phyloP scores from a whole-genome alignment of 768 basidiomycete genomes.

The Hirschioporus abietinus region DNA sequence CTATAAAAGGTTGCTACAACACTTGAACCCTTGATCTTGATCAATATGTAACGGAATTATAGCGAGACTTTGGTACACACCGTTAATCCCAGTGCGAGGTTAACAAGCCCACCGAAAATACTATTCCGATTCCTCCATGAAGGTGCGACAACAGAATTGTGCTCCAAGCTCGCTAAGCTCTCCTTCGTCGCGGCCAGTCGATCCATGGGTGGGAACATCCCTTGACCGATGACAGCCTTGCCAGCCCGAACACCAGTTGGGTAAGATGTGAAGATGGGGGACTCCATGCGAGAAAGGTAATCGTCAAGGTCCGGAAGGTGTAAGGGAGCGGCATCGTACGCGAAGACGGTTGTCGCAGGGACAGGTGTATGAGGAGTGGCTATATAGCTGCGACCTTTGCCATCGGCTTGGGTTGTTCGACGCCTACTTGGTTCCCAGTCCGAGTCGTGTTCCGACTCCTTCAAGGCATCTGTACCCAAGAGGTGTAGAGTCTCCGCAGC shows the following conservation, averaged over 20 bases:
- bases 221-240: slow-evolving; percentile 18
- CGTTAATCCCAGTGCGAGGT: slow-evolving; percentile 46
- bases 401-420: background rate
- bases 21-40: slow-evolving; percentile 54
- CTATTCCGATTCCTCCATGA: slow-evolving; percentile 51
- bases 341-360: slow-evolving; percentile 52
- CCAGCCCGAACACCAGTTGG: slow-evolving; percentile 5
- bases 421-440: background rate
- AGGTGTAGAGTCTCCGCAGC: background rate
- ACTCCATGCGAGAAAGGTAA: slow-evolving; percentile 43
- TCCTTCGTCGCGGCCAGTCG: slow-evolving; percentile 40
- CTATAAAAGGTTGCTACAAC: slow-evolving; percentile 64
- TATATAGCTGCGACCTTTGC: background rate
- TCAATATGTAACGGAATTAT: slow-evolving; percentile 6
- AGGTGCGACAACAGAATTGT: slow-evolving; percentile 42
- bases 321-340: slow-evolving; percentile 52
- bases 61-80: slow-evolving; percentile 31
- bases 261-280: slow-evolving; percentile 34
- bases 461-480: background rate
- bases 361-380: slow-evolving; percentile 36
- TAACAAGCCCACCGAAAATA: slow-evolving; percentile 43
- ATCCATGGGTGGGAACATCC: slow-evolving; percentile 64
- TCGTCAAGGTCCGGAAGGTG: slow-evolving; percentile 58
- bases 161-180: slow-evolving; percentile 56
- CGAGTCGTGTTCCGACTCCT: background rate